These are phyloP conservation scores for Trametes sp. DNA, from an alignment of 1,284 basidiomycete species.

Conservation along the genomic window DNA sequence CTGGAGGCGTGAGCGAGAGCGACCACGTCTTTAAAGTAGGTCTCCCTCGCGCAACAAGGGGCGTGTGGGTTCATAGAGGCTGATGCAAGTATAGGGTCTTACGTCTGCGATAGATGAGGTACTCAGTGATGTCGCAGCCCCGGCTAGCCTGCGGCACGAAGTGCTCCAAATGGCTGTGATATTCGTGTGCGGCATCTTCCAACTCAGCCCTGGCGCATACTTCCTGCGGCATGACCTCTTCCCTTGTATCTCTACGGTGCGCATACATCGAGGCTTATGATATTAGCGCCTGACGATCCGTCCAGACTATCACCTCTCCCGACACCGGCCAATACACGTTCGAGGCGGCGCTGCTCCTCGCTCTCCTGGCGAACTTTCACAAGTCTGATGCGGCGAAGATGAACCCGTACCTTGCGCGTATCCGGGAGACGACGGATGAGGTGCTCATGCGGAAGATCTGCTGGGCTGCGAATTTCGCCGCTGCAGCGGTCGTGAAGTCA, in stretches of 20 bases:
- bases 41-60: neutral
- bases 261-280: conserved; percentile 25
- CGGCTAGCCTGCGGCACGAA: conserved; percentile 57
- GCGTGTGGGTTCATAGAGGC: no score
- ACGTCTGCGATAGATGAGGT: conserved; percentile 53
- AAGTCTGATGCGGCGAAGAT: conserved; percentile 70
- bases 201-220: conserved; percentile 73
- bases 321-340: conserved; percentile 63
- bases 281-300: neutral
- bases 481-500: conserved; percentile 59
- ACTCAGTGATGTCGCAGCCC: conserved; percentile 51
- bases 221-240: conserved; percentile 68
- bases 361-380: conserved; percentile 70
- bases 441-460: conserved; percentile 62
- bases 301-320: conserved; percentile 60
- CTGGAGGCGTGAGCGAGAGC: conserved; percentile 62
- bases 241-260: conserved; percentile 56
- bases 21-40: conserved; percentile 65
- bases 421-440: conserved; percentile 54
- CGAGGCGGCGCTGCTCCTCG: conserved; percentile 63
- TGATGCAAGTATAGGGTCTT: conserved; percentile 48
- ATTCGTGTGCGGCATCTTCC: conserved; percentile 62
- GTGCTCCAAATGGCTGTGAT: conserved; percentile 62
- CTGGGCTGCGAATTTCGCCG: conserved; percentile 61
- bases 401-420: conserved; percentile 66